These are phyloP conservation scores for Quercus variabilis DNA, from an alignment of 306 rosid genomes.

Conservation along the genomic window DNA sequence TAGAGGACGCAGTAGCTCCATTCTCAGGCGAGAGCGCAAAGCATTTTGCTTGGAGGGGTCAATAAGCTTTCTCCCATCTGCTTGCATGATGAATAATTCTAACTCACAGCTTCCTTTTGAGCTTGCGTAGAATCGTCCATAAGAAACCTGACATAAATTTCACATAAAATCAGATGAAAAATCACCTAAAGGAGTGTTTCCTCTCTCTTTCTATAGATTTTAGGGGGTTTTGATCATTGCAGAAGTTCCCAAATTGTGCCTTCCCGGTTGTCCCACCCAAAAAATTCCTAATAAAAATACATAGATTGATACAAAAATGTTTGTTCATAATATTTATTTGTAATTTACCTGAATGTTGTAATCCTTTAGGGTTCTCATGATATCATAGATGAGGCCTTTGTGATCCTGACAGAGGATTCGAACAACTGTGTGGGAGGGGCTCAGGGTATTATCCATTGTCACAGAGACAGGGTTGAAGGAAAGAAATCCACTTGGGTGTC, in stretches of 20 bases:
- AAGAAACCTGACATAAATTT: slow-evolving; percentile 33
- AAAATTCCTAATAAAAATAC: background rate
- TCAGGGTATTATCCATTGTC: slow-evolving; percentile 42
- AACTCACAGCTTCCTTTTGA: slow-evolving; percentile 43
- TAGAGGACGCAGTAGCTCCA: slow-evolving; percentile 53
- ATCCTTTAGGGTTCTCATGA: slow-evolving; percentile 64
- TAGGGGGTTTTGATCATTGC: no score
- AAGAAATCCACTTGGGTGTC: slow-evolving; percentile 24
- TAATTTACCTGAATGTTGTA: slow-evolving; percentile 46
- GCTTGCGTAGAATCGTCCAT: slow-evolving; percentile 44
- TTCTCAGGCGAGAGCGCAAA: slow-evolving; percentile 44
- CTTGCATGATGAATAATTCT: slow-evolving; percentile 49
- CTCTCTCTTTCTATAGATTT: no score
- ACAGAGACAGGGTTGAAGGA: slow-evolving; percentile 32
- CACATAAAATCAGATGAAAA: background rate
- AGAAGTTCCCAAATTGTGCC: background rate
- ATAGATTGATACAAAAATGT: background rate
- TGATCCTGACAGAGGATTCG: slow-evolving; percentile 52
- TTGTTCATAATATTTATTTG: background rate
- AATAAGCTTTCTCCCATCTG: slow-evolving; percentile 47
- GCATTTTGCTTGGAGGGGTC: slow-evolving; percentile 42
- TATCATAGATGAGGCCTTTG: slow-evolving; percentile 59
- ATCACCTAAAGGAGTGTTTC: no score
- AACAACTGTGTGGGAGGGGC: slow-evolving; percentile 54
- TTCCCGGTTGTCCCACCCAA: background rate